Evolutionary conservation across 2,329 filamentous ascomycete genomes (phyloP).

Genomic region (Aspergillus sergii): DNA sequence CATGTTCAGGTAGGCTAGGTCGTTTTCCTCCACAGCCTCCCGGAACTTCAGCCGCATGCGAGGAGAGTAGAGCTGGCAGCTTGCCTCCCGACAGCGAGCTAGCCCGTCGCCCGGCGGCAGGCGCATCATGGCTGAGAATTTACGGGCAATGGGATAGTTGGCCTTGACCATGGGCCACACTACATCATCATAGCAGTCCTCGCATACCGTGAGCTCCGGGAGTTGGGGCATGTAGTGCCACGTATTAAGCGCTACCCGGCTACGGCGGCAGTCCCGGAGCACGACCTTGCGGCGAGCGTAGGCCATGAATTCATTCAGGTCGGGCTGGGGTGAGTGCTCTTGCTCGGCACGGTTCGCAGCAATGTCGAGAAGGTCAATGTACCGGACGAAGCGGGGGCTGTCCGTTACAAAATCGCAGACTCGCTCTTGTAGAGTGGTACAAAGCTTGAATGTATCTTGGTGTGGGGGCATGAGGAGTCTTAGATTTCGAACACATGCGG

Average conservation of each 20-base stretch:
- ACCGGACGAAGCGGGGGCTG: conserved; percentile 58
- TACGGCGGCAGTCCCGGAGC: conserved; percentile 66
- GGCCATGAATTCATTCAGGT: conserved; percentile 65
- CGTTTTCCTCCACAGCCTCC: conserved; percentile 66
- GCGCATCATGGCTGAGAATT: conserved; percentile 66
- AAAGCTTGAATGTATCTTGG: conserved; percentile 62
- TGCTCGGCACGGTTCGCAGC: conserved; percentile 48
- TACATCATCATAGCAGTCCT: conserved; percentile 80
- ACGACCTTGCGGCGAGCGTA: conserved; percentile 62
- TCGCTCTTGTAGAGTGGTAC: conserved; percentile 52
- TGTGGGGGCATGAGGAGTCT: conserved; percentile 75
- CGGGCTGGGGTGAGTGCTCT: conserved; percentile 40
- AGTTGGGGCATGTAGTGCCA: conserved; percentile 81
- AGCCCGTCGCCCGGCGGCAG: conserved; percentile 56
- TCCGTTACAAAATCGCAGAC: conserved; percentile 71
- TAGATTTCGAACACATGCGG: conserved; percentile 71
- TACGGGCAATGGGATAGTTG: conserved; percentile 60
- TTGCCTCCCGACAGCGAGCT: conserved; percentile 41
- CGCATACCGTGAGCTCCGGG: conserved; percentile 80
- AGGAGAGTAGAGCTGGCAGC: conserved; percentile 78
- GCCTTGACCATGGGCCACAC: conserved; percentile 68
- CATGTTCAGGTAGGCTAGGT: conserved; percentile 67
- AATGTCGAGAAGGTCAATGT: conserved; percentile 59
- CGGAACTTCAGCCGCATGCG: conserved; percentile 76
- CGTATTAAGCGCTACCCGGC: conserved; percentile 62